phyloP scores from a whole-genome alignment of 805 yeast genomes.

The Saccharomycopsis vini region DNA sequence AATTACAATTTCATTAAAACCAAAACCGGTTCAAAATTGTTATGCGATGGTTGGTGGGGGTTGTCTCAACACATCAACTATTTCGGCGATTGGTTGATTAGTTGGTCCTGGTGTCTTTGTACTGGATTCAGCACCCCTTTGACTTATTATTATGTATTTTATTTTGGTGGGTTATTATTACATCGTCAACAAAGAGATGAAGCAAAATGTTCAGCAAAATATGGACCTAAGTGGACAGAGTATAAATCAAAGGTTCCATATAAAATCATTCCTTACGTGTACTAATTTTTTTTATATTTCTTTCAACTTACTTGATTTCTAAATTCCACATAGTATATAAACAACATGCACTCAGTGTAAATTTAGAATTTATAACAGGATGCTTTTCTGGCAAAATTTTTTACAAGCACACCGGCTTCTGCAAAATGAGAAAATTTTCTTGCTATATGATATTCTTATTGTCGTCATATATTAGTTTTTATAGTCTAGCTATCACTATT shows the following conservation, averaged over 20 bases:
- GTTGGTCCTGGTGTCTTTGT: conserved; percentile 87
- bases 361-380: too few species aligned
- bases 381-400: too few species aligned
- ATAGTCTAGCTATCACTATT: too few species aligned
- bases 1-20: conserved; percentile 67
- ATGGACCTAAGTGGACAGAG: conserved; percentile 78
- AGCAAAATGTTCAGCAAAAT: conserved; percentile 77
- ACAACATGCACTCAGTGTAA: too few species aligned
- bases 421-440: too few species aligned
- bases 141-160: conserved; percentile 80
- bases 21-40: conserved; percentile 64
- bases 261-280: conserved; percentile 82
- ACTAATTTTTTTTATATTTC: too few species aligned
- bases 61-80: conserved; percentile 87
- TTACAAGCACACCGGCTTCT: too few species aligned
- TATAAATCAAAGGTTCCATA: conserved; percentile 79
- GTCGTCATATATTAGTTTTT: too few species aligned
- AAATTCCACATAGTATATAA: too few species aligned
- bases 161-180: conserved; percentile 70
- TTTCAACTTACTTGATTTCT: too few species aligned
- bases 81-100: conserved; percentile 90
- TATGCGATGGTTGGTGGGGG: conserved; percentile 96
- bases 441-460: too few species aligned
- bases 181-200: conserved; percentile 93
- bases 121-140: conserved; percentile 75